Evolutionary conservation across 192 early-diverging fungal genomes (phyloP), one percentile per base, ranked within the genome.

Genomic region (Coemansia sp.): DNA sequence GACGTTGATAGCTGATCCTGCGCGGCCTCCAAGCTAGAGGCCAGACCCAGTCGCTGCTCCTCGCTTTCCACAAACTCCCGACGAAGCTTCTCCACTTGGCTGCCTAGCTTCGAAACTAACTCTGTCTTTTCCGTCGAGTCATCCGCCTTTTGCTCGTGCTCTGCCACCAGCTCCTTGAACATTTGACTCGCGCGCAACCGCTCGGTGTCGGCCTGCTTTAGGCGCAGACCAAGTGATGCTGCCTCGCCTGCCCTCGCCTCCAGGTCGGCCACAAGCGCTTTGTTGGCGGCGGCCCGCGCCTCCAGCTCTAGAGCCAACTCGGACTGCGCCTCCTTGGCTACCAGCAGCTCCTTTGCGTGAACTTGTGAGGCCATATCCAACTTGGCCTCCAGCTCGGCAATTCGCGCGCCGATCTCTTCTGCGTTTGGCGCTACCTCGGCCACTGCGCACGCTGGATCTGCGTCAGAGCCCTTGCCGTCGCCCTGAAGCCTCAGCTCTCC

Each of bases 21-120:
- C 19, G 64, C 57, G 14, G 53, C 51, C 12, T 68, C 59, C 19
- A 70, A 47, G 2, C 56, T 20, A 11, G 71, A 25, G 1, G 49
- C n/a, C 37, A 62, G 20, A 8, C 19, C 24, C 40, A 32, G 46
- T 5, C 45, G 61, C 43, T 68, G 61, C 12, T 67, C 62, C 40
- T 76, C 66, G 53, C 62, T 64, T 24, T 46, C 73, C 7, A 60
- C 35, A 10, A 67, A 10, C 24, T 73, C 73, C 7, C 41, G 69
- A 5, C 71, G 70, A 45, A 82, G 60, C 43, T 61, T 66, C 15
- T 66, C 78, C 6, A 69, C 43, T 51, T 69, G 69, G 53, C 59
- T 65, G 12, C 38, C 53, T 12, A 71, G 54, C 14, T 43, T 47
- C 1, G 66, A 43, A 22, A 47, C 60, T 0, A 42, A 51, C 20